Evolutionary conservation across 1,139 yeast species (phyloP), one percentile per base, ranked within the genome.

Genomic region (Taphrina flavorubra): DNA sequence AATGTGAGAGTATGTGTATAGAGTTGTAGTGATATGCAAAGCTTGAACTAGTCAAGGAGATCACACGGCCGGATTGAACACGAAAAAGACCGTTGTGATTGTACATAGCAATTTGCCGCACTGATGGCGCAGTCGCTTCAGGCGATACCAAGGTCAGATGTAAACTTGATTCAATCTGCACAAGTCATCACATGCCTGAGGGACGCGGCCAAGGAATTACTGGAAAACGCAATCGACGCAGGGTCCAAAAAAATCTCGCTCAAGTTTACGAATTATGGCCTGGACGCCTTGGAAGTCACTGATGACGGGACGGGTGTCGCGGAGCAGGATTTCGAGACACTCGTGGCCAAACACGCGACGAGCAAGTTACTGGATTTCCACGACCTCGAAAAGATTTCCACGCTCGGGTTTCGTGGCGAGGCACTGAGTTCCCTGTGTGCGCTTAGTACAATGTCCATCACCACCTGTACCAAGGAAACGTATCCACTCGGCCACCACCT

Each of bases 341-440:
- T 94, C 0, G 74, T 96, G 47, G 74, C 83, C 69, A 87, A 89
- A 72, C 90, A 90, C 75, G 84, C 87, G 74, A 94, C 99, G 0
- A 92, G 98, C 0, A 94, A 94, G 76, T 78, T 94, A 11, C 71
- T 76, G 0, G 74, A 77, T 0, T 88, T 88, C 75, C 85, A 85
- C 31, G 91, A 87, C 73, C 78, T 89, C 39, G 79, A 79, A 7
- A 74, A 75, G 3, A 84, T 88, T 6, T 73, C 74, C 3, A 87
- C 94, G 0, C 79, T 88, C 53, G 97, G 97, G 0, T 90, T 90
- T 74, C 82, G 97, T 76, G 97, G 97, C 34, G 96, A 90, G 77
- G 96, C 96, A 0, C 79, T 90, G 74, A 86, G 89, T 73, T 88
- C 96, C 0, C 76, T 90, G 16, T 87, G 92, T 75, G 81, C 87